Evolutionary conservation across 2,329 filamentous ascomycete genomes (phyloP).

Genomic region (Penicillium sp.): DNA sequence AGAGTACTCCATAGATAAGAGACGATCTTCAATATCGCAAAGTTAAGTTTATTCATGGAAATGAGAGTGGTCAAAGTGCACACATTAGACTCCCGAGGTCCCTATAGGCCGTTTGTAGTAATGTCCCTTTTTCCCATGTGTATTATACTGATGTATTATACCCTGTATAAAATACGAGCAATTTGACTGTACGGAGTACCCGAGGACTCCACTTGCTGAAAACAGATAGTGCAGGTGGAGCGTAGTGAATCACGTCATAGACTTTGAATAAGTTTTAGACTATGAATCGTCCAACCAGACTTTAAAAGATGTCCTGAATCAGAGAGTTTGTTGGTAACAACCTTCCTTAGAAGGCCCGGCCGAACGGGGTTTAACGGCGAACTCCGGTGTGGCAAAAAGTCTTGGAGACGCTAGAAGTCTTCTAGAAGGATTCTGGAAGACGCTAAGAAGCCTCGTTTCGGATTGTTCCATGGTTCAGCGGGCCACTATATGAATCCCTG

Average conservation of each 20-base stretch:
- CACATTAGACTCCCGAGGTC: background rate
- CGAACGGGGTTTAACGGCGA: background rate
- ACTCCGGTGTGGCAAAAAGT: slow-evolving; percentile 12
- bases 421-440: slow-evolving; percentile 34
- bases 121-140: background rate
- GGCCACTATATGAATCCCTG: background rate
- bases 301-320: background rate
- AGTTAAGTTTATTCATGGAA: background rate
- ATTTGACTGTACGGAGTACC: background rate
- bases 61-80: background rate
- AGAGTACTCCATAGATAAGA: background rate
- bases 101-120: background rate
- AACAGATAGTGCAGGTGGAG: background rate
- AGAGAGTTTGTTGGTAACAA: background rate
- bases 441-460: slow-evolving; percentile 22
- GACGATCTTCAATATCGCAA: background rate
- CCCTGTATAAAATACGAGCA: background rate
- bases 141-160: background rate
- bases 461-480: slow-evolving; percentile 2
- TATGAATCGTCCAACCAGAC: background rate
- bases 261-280: background rate
- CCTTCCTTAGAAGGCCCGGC: background rate
- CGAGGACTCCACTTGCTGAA: slow-evolving; percentile 2
- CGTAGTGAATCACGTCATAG: slow-evolving; percentile 11
- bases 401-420: slow-evolving; percentile 27